phyloP scores from a whole-genome alignment of 1,284 basidiomycete genomes.

The Ganoderma boninense region DNA sequence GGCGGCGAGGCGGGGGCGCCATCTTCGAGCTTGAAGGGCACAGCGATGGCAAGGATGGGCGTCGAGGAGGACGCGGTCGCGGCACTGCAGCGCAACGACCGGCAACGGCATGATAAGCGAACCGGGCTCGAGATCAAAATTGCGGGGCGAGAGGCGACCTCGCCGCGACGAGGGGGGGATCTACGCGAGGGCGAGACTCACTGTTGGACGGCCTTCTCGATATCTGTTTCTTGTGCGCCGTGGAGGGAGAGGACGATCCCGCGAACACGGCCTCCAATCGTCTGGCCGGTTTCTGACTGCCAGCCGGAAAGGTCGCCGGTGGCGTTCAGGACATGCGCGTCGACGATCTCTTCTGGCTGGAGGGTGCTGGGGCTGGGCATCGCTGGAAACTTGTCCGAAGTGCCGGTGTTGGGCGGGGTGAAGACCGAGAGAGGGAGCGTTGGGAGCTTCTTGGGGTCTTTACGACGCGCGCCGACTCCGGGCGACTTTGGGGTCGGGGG shows the following conservation, averaged over 20 bases:
- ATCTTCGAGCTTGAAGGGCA: slow-evolving; percentile 64
- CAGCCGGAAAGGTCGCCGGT: slow-evolving; percentile 54
- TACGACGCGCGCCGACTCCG: slow-evolving; percentile 59
- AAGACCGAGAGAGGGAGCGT: slow-evolving; percentile 78
- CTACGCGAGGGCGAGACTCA: slow-evolving; percentile 29
- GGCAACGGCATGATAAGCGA: slow-evolving; percentile 21
- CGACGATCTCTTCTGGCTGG: slow-evolving; percentile 69
- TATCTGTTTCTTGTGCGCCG: slow-evolving; percentile 41
- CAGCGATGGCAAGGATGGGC: slow-evolving; percentile 30
- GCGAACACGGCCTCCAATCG: slow-evolving; percentile 52
- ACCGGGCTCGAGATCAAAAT: slow-evolving; percentile 5
- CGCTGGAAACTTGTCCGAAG: slow-evolving; percentile 70
- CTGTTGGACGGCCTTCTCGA: slow-evolving; percentile 50
- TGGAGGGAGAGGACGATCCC: slow-evolving; percentile 64
- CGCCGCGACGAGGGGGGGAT: neutral
- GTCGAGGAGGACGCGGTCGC: slow-evolving; percentile 24
- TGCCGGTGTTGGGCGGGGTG: slow-evolving; percentile 69
- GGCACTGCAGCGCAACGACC: slow-evolving; percentile 13
- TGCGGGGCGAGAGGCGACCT: neutral
- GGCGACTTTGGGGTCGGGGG: slow-evolving; percentile 49
- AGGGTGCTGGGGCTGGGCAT: slow-evolving; percentile 74
- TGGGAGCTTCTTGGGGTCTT: slow-evolving; percentile 68
- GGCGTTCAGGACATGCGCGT: slow-evolving; percentile 64
- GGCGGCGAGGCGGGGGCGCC: slow-evolving; percentile 49
- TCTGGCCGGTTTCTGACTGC: slow-evolving; percentile 59